Evolutionary conservation across 2,329 filamentous ascomycete genomes (phyloP).

Genomic region (Penicillium italicum): DNA sequence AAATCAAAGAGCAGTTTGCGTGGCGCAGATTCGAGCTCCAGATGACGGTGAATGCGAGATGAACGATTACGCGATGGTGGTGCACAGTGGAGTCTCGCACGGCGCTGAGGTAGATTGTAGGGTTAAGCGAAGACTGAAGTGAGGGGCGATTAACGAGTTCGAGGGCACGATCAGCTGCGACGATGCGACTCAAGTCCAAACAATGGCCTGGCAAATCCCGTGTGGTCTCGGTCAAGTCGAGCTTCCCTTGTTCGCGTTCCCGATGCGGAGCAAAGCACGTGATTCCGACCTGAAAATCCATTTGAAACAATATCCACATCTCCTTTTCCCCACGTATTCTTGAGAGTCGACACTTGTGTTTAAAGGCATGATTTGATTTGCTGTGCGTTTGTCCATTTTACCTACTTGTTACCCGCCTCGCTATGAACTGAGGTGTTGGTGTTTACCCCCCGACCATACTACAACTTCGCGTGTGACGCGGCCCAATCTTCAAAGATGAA

Average conservation of each 20-base stretch:
- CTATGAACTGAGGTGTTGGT: slow-evolving; percentile 5
- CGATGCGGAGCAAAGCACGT: slow-evolving; percentile 24
- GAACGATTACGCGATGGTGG: neutral
- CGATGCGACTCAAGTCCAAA: neutral
- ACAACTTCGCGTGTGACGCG: slow-evolving; percentile 16
- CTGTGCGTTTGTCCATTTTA: neutral
- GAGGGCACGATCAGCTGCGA: neutral
- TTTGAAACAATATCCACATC: slow-evolving; percentile 10
- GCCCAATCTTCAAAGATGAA: slow-evolving; percentile 26
- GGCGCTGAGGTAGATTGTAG: neutral
- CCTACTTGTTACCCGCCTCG: neutral
- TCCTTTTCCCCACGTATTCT: slow-evolving; percentile 6
- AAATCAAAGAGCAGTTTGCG: neutral
- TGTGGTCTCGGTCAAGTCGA: slow-evolving; percentile 4
- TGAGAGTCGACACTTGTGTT: neutral
- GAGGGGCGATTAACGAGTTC: neutral
- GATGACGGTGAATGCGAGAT: neutral
- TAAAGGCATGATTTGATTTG: slow-evolving; percentile 7
- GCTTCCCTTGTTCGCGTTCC: slow-evolving; percentile 20
- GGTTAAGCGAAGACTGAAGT: neutral
- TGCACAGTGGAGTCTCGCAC: neutral
- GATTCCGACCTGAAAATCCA: slow-evolving; percentile 20
- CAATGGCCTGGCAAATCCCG: neutral
- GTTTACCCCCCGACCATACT: slow-evolving; percentile 6
- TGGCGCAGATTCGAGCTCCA: neutral